Percentiles rank a stretch among this genome's conserved stretches.
Evolutionary conservation across 805 yeast species (phyloP).

Genomic region (Barnettozyma wickerhamii): DNA sequence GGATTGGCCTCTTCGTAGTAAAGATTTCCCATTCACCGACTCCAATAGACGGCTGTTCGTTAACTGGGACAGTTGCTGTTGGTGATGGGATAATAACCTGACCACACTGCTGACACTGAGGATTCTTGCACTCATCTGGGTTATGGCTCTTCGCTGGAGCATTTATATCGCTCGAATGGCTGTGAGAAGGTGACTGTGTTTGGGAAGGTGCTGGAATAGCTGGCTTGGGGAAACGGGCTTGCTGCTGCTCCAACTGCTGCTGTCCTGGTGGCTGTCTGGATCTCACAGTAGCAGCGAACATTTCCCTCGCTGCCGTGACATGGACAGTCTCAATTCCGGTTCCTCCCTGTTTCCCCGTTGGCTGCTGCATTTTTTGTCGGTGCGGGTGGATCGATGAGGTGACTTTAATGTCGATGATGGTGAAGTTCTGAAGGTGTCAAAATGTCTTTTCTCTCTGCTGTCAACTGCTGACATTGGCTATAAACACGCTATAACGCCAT

Average conservation of each 20-base stretch:
- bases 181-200: no score
- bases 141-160: slow-evolving; percentile 42
- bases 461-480: no score
- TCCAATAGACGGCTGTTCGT: slow-evolving; percentile 65
- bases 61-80: slow-evolving; percentile 54
- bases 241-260: background rate
- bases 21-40: slow-evolving; percentile 73
- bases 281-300: slow-evolving; percentile 40
- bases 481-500: no score
- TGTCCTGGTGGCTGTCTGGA: slow-evolving; percentile 27
- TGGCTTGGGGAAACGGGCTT: slow-evolving; percentile 1
- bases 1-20: slow-evolving; percentile 71
- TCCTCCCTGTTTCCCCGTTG: slow-evolving; percentile 4
- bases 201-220: slow-evolving; percentile 1
- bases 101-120: slow-evolving; percentile 61
- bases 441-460: no score
- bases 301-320: slow-evolving; percentile 57
- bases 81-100: slow-evolving; percentile 77
- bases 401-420: no score
- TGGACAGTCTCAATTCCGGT: slow-evolving; percentile 51
- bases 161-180: slow-evolving; percentile 20
- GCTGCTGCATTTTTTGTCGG: slow-evolving; percentile 8
- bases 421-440: no score
- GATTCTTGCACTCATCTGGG: slow-evolving; percentile 31
- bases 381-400: background rate